Percentiles rank a stretch among this genome's conserved stretches.
Conservation (phyloP, 2,329 filamentous ascomycete genomes). For the Tolypocladium album region DNA sequence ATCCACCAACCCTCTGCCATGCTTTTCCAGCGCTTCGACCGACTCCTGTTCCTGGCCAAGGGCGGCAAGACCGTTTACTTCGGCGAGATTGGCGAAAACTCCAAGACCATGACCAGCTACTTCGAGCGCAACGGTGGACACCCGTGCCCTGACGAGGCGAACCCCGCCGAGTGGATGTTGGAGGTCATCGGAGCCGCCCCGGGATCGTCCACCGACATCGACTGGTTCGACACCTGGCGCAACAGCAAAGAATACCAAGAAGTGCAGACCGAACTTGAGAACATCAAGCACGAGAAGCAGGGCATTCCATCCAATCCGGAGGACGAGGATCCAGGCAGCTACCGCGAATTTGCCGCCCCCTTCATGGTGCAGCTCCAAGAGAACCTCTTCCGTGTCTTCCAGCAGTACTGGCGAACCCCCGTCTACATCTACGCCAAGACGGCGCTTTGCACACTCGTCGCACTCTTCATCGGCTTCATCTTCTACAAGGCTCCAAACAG, state of each 20-base stretch:
- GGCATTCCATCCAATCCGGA: constrained; percentile 11
- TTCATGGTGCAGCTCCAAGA: constrained; percentile 57
- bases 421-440: constrained; percentile 81
- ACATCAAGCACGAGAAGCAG: constrained; percentile 40
- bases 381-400: constrained; percentile 66
- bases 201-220: constrained; percentile 49
- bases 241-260: constrained; percentile 42
- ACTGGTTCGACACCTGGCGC: constrained; percentile 56
- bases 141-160: constrained; percentile 55
- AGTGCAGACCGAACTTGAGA: constrained; percentile 46
- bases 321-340: constrained; percentile 32
- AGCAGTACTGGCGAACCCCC: constrained; percentile 87
- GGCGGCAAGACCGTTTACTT: constrained; percentile 76
- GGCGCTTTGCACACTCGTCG: constrained; percentile 50
- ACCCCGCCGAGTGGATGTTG: constrained; percentile 77
- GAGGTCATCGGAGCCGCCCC: constrained; percentile 53
- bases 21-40: constrained; percentile 85
- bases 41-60: constrained; percentile 65
- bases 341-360: constrained; percentile 71
- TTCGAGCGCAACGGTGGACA: constrained; percentile 64
- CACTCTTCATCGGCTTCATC: constrained; percentile 74
- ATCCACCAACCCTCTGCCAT: constrained; percentile 96
- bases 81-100: constrained; percentile 65
- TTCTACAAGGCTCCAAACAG: constrained; percentile 64
- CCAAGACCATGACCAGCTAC: constrained; percentile 57